Evolutionary conservation across 1,284 basidiomycete genomes (phyloP), one percentile per base, ranked within the genome.

Genomic region (Malassezia vespertilionis): DNA sequence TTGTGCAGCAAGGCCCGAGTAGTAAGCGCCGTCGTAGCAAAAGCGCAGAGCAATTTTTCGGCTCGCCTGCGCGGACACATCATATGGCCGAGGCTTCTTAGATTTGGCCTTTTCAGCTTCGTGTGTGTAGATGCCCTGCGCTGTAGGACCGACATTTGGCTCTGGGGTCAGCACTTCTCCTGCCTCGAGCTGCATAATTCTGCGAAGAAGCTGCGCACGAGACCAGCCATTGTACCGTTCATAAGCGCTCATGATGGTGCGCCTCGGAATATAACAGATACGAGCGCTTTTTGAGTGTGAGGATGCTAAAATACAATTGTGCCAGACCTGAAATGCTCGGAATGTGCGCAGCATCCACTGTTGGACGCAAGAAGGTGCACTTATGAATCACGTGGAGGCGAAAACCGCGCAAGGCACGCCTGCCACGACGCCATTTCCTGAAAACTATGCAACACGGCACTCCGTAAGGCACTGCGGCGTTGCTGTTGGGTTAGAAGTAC

Each of bases 31-130:
- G 40, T 87, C 81, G 70, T 96, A 97, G 58, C 82, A 82, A 65
- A 95, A 86, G 58, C 86, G 83, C 44, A 95, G 74, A 0, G 90
- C 90, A 50, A 96, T 86, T 72, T 95, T 95, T 48, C 86, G 81
- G 32, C 77, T 77, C 2, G 83, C 58, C 20, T 86, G 77, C 2
- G 76, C 71, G n/a, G 77, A 71, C 65, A 88, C 84, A 56, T 82
- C 73, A 69, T 84, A 82, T 9, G 43, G 41, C 14, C 58, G 50
- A 1, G 52, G 42, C 22, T 44, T 44, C 40, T 46, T 45, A 7
- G 48, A 17, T 7, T 46, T 45, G 18, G 17, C 24, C 32, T 20
- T 26, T 9, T 41, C 37, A 5, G 35, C 37, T 6, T 44, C 33
- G 2, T 21, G 42, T 5, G 33, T 24, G 0, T 34, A 38, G 9